Percentiles rank a stretch among this genome's conserved stretches.
phyloP scores from a whole-genome alignment of 2,329 filamentous ascomycete species.

The Aspergillus unguis region DNA sequence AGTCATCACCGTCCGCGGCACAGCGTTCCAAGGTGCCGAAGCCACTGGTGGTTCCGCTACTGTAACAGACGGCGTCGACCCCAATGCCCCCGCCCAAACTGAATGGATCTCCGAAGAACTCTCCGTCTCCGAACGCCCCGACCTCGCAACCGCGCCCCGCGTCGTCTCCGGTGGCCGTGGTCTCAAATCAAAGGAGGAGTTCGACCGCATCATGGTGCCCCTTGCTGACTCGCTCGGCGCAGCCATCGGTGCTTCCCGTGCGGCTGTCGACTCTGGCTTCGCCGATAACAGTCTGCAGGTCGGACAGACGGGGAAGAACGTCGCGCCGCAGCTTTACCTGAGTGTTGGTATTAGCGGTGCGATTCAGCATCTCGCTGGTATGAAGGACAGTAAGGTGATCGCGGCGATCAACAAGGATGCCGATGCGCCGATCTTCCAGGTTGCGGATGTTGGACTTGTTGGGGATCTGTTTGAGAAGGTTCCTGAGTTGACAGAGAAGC shows the following conservation, averaged over 20 bases:
- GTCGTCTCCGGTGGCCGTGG: constrained; percentile 94
- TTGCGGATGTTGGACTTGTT: constrained; percentile 92
- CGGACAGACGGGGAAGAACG: constrained; percentile 97
- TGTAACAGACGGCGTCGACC: constrained; percentile 78
- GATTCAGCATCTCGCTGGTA: constrained; percentile 96
- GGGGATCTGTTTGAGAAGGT: constrained; percentile 95
- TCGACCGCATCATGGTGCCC: constrained; percentile 87
- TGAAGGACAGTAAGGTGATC: constrained; percentile 99
- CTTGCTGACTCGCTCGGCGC: constrained; percentile 89
- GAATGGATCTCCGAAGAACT: constrained; percentile 96
- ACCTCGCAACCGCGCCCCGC: constrained; percentile 80
- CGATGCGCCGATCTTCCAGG: constrained; percentile 96
- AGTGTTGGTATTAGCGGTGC: constrained; percentile 95
- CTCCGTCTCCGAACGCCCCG: constrained; percentile 87
- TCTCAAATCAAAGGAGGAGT: constrained; percentile 96
- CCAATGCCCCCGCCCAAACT: constrained; percentile 67
- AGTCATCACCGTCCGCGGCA: constrained; percentile 87
- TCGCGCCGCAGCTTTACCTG: constrained; percentile 91
- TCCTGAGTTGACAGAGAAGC: constrained; percentile 91
- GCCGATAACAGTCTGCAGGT: constrained; percentile 98
- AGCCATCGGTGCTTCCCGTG: constrained; percentile 91
- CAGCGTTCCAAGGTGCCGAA: constrained; percentile 76
- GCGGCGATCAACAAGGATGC: constrained; percentile 97
- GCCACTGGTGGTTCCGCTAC: constrained; percentile 69
- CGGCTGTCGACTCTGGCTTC: constrained; percentile 94